phyloP scores from a whole-genome alignment of 257 asterid genomes.

The Thymus quinquecostatus region DNA sequence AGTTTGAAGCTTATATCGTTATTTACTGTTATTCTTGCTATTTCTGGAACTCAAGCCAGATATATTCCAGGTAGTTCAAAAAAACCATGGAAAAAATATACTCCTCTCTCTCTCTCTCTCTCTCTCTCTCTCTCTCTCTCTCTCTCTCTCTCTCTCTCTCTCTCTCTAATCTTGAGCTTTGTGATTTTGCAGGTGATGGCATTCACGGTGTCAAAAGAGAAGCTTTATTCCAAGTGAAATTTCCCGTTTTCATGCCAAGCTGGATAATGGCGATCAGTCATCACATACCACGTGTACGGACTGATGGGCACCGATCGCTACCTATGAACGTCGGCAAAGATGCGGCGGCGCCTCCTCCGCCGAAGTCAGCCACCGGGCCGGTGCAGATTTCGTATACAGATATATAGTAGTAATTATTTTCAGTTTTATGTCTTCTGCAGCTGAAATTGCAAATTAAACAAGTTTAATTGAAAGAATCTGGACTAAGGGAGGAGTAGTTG shows the following conservation, averaged over 20 bases:
- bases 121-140: background rate
- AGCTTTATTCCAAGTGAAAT: background rate
- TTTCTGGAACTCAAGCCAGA: constrained; percentile 4
- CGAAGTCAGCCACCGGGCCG: background rate
- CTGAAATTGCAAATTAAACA: too few species aligned
- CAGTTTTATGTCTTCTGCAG: too few species aligned
- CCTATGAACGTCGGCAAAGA: background rate
- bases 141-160: background rate
- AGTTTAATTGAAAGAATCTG: too few species aligned
- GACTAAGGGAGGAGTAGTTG: too few species aligned
- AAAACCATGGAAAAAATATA: background rate
- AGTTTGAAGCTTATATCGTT: background rate
- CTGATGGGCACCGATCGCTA: background rate
- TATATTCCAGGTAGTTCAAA: background rate
- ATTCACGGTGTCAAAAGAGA: background rate
- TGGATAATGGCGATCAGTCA: background rate
- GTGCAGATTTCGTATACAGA: background rate
- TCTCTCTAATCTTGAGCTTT: background rate
- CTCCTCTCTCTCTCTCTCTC: background rate
- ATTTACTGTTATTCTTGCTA: background rate
- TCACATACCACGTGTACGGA: background rate
- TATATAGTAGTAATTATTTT: background rate
- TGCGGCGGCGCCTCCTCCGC: background rate
- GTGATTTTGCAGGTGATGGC: background rate
- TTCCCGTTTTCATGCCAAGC: background rate